Conservation (phyloP, 2,329 filamentous ascomycete species). For the Arthrobotrys iridis region DNA sequence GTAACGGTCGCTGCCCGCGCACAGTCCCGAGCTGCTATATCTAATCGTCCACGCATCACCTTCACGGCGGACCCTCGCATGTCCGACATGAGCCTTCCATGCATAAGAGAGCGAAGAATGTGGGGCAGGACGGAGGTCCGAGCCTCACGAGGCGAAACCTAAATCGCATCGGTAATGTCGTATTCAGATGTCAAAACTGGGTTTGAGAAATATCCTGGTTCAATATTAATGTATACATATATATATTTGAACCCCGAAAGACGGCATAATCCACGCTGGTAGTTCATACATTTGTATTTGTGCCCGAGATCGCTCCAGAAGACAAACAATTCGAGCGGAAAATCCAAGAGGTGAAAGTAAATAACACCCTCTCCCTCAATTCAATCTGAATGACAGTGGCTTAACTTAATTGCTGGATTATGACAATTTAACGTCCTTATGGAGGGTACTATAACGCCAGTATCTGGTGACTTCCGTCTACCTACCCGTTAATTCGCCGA, state of each 20-base stretch:
- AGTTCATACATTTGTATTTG: neutral
- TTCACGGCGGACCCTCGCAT: slow-evolving; percentile 25
- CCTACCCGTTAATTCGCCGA: neutral
- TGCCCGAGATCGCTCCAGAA: neutral
- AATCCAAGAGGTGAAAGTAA: neutral
- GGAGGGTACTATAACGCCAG: neutral
- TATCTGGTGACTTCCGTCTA: slow-evolving; percentile 24
- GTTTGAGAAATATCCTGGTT: slow-evolving; percentile 5
- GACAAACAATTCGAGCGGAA: neutral
- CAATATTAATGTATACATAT: too few relatives aligned
- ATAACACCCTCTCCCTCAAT: neutral
- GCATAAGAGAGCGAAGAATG: neutral
- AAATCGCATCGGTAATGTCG: neutral
- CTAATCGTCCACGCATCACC: neutral
- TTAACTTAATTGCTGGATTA: neutral
- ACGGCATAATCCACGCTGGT: slow-evolving; percentile 1
- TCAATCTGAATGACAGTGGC: neutral
- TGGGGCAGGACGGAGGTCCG: neutral
- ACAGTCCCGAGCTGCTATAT: neutral
- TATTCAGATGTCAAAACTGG: neutral
- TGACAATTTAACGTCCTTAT: neutral
- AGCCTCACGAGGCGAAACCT: neutral
- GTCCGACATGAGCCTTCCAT: slow-evolving; percentile 11
- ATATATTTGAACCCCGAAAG: slow-evolving; percentile 4
- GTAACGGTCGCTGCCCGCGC: neutral